Evolutionary conservation across 148 eudicot genomes (phyloP), one percentile per base, ranked within the genome.

Genomic region (Chenopodium suecicum): DNA sequence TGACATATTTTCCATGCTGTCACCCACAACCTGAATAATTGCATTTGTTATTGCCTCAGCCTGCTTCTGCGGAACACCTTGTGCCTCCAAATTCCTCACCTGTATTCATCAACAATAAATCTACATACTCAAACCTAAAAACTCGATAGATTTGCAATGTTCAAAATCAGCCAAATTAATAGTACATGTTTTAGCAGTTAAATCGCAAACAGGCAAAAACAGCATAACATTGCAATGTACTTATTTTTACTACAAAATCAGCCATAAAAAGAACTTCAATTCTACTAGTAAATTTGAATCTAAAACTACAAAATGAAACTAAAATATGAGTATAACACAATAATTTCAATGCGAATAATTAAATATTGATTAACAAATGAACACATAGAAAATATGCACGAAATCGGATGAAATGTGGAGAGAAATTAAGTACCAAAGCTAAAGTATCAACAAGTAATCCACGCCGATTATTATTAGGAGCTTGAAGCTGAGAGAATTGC

Each of bases 11-110:
- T 90, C 93, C 89, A 93, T 86, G 69, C 92, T 89, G 74, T 93
- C 97, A 84, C 89, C 87, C 65, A 93, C 81, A 74, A 93, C 97
- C 54, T 90, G 90, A 29, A 88, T 91, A 68, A 93, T 93, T 11
- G 93, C 92, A 66, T 88, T 78, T 48, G 97, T 93, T 78, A 93
- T 91, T 11, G 97, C 94, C 83, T 93, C 97, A 10, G 97, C 97
- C 72, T 93, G 94, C 76, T 91, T 88, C 13, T 91, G 85, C 58
- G 94, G 94, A 75, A 93, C 89, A 27, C 97, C 97, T 86, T 93
- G 88, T 48, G 88, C 92, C 87, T 93, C 97, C 71, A 93, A 87
- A 82, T 90, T 89, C 82, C 93, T 87, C 81, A 90, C 94, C 97
- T 93, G 63, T 50, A 50, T 47, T 50, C 70, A 37, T 13, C 22